phyloP scores from a whole-genome alignment of 768 basidiomycete genomes.

The Mycena haematopus region DNA sequence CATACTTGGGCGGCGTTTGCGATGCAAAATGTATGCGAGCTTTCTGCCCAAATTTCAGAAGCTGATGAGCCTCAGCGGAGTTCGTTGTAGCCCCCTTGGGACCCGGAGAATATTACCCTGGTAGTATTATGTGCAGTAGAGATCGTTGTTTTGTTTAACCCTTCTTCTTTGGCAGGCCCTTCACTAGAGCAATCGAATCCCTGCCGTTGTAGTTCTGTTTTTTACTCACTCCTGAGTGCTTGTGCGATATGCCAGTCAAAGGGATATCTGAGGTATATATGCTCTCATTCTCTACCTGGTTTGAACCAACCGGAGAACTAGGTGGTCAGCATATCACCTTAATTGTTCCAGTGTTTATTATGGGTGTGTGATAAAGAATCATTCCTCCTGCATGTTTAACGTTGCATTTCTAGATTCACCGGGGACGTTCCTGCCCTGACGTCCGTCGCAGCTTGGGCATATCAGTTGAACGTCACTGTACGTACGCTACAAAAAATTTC shows the following conservation, averaged over 20 bases:
- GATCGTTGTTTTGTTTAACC: neutral
- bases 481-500: neutral
- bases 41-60: neutral
- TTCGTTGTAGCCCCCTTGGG: slow-evolving; percentile 14
- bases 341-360: slow-evolving; percentile 3
- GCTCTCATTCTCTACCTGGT: neutral
- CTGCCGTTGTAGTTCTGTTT: slow-evolving; percentile 42
- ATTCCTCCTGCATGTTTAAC: neutral
- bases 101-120: slow-evolving; percentile 9
- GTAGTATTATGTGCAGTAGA: neutral
- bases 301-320: neutral
- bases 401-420: neutral
- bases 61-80: neutral
- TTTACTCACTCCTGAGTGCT: slow-evolving; percentile 40
- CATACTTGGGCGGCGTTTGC: slow-evolving; percentile 20
- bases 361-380: neutral
- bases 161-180: neutral
- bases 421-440: neutral
- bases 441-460: slow-evolving; percentile 9
- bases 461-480: slow-evolving; percentile 15
- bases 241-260: slow-evolving; percentile 40
- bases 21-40: neutral
- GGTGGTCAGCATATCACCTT: slow-evolving; percentile 6
- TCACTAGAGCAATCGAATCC: slow-evolving; percentile 17
- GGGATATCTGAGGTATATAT: slow-evolving; percentile 1